Conservation (phyloP, 2,329 filamentous ascomycete species). For the Lasiodiplodia gonubiensis region DNA sequence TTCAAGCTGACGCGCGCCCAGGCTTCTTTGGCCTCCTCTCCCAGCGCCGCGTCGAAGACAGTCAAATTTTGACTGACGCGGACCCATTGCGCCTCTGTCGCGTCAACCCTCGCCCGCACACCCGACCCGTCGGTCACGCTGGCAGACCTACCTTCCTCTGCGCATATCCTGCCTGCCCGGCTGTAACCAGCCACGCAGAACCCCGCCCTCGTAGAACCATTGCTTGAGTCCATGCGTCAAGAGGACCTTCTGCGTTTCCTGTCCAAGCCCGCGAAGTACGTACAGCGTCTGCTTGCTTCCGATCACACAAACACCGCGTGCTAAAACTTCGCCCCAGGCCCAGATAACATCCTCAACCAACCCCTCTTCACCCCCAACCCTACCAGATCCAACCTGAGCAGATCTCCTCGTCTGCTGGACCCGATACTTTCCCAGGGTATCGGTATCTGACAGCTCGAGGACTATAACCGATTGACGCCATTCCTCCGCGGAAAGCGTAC, state of each 20-base stretch:
- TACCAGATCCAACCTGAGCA: conserved; percentile 52
- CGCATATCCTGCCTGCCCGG: conserved; percentile 41
- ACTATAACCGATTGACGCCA: conserved; percentile 71
- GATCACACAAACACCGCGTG: neutral
- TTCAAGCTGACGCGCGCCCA: conserved; percentile 18
- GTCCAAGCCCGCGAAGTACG: conserved; percentile 92
- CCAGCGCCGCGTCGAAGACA: conserved; percentile 20
- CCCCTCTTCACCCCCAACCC: conserved; percentile 37
- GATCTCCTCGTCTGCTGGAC: conserved; percentile 77
- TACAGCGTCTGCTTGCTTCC: conserved; percentile 32
- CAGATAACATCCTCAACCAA: conserved; percentile 67
- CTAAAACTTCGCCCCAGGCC: conserved; percentile 55
- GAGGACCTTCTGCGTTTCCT: conserved; percentile 91
- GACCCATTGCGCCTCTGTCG: conserved; percentile 19
- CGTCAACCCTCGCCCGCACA: neutral
- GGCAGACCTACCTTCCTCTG: conserved; percentile 37
- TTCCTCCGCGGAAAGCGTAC: conserved; percentile 84
- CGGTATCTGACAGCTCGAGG: conserved; percentile 76
- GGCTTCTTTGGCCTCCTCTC: conserved; percentile 11
- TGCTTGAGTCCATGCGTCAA: conserved; percentile 77
- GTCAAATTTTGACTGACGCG: conserved; percentile 28
- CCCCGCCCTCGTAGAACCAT: conserved; percentile 29
- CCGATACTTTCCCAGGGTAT: conserved; percentile 85
- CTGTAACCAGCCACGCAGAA: conserved; percentile 45
- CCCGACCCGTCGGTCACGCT: conserved; percentile 38